Conservation (phyloP, 2,329 filamentous ascomycete genomes). For the Penicillium sp. region DNA sequence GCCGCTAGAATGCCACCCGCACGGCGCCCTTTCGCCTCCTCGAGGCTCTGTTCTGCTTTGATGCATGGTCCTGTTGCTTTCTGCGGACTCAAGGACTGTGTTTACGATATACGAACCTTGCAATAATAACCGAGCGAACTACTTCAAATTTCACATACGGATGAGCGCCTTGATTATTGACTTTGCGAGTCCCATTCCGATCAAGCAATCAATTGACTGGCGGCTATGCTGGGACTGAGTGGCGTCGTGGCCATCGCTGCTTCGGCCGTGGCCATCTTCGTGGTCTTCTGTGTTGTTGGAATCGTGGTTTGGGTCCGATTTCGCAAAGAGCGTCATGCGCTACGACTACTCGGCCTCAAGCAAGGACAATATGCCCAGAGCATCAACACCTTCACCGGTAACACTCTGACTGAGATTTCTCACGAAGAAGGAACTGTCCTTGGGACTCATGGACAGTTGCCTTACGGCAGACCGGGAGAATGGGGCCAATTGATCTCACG, state of each 20-base stretch:
- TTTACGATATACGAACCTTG: neutral
- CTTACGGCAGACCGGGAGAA: slow-evolving; percentile 33
- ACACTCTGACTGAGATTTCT: slow-evolving; percentile 31
- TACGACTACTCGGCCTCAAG: slow-evolving; percentile 23
- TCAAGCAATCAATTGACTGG: slow-evolving; percentile 1
- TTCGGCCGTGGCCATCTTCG: slow-evolving; percentile 30
- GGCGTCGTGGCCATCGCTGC: slow-evolving; percentile 35
- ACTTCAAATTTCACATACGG: neutral
- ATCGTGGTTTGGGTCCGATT: slow-evolving; percentile 35
- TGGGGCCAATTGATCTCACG: slow-evolving; percentile 33
- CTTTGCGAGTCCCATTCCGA: slow-evolving; percentile 1
- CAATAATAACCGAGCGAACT: neutral
- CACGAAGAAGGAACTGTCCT: slow-evolving; percentile 30
- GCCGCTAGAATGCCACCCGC: neutral
- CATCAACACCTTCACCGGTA: slow-evolving; percentile 21
- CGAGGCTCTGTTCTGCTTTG: slow-evolving; percentile 5
- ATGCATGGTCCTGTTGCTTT: neutral
- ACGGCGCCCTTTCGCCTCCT: neutral
- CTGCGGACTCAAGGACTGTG: neutral
- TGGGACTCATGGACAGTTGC: slow-evolving; percentile 32
- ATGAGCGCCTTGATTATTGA: slow-evolving; percentile 8
- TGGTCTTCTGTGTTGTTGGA: slow-evolving; percentile 29
- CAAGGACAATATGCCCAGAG: slow-evolving; percentile 19
- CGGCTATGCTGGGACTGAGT: slow-evolving; percentile 31
- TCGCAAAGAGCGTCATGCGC: slow-evolving; percentile 31